Conservation (phyloP, 305 asterid species). For the Fraxinus albicans region DNA sequence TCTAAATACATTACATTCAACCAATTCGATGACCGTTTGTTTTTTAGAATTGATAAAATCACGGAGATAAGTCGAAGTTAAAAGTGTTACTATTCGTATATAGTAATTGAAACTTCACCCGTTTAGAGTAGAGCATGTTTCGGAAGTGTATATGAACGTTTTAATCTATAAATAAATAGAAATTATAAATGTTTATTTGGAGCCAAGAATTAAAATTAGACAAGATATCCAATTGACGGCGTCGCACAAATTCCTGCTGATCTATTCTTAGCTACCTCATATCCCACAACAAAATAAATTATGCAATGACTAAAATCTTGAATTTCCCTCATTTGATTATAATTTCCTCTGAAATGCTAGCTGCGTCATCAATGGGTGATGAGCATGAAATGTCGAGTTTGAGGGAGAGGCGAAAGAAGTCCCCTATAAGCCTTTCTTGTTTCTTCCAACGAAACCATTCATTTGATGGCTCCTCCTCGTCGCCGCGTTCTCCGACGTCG, state of each 20-base stretch:
- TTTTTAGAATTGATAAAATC: too few relatives aligned
- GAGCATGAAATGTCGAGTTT: constrained; percentile 37
- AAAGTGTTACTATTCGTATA: too few relatives aligned
- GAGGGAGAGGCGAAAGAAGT: constrained; percentile 36
- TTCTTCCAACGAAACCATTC: constrained; percentile 43
- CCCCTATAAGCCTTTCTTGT: constrained; percentile 33
- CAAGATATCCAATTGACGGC: not conserved
- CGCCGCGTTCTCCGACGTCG: constrained; percentile 24
- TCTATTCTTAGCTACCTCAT: not conserved
- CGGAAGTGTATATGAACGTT: not conserved
- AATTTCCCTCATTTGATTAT: not conserved
- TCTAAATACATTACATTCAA: too few relatives aligned
- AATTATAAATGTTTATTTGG: not conserved
- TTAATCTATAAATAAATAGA: too few relatives aligned
- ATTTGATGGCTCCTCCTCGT: not conserved
- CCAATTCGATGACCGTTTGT: too few relatives aligned
- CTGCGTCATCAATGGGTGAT: constrained; percentile 27
- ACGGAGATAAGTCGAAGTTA: too few relatives aligned
- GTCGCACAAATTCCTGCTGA: not conserved
- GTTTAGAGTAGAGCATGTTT: not conserved
- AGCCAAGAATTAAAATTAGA: not conserved
- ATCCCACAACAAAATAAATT: not conserved
- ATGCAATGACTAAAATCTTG: not conserved
- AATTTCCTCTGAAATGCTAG: constrained; percentile 1
- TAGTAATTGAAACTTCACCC: too few relatives aligned